phyloP scores from a whole-genome alignment of 164 flowering plant species.

The Vitis riparia region DNA sequence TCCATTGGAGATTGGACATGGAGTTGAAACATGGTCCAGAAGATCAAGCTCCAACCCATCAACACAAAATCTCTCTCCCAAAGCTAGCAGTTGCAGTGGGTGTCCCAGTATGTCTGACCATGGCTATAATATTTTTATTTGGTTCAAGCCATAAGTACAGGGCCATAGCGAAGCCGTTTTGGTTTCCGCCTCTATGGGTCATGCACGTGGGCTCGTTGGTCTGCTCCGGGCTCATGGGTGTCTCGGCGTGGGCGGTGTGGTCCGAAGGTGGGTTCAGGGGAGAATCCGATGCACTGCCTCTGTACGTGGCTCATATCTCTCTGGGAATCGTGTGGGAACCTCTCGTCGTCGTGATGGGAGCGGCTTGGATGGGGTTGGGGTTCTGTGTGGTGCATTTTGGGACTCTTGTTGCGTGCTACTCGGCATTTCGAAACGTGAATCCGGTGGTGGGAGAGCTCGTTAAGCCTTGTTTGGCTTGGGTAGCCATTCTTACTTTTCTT shows the following conservation, averaged over 20 bases:
- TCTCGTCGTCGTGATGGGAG: constrained; percentile 24
- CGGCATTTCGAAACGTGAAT: constrained; percentile 19
- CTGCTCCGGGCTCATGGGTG: constrained; percentile 27
- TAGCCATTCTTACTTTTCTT: constrained; percentile 22
- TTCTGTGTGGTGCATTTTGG: constrained; percentile 21
- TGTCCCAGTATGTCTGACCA: constrained; percentile 20
- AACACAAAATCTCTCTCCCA: too few species aligned
- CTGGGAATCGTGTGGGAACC: constrained; percentile 31
- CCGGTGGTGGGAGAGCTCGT: constrained; percentile 28
- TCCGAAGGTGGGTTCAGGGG: constrained; percentile 29
- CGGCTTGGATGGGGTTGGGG: constrained; percentile 17
- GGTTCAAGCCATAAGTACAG: constrained; percentile 24
- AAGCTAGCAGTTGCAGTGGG: constrained; percentile 8
- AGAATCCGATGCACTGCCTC: constrained; percentile 23
- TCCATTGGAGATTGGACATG: not conserved
- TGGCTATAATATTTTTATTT: constrained; percentile 12
- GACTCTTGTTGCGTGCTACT: constrained; percentile 19
- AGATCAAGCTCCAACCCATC: too few species aligned
- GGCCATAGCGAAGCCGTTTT: constrained; percentile 17
- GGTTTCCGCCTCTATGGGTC: constrained; percentile 33
- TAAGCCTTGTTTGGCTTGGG: constrained; percentile 33
- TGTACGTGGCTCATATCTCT: constrained; percentile 26
- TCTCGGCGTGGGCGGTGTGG: constrained; percentile 44
- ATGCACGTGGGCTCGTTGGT: constrained; percentile 21
- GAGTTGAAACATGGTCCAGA: not conserved